These are phyloP conservation scores for Aspergillus tubingensis DNA, from an alignment of 2,329 filamentous ascomycete species.

Conservation along the genomic window DNA sequence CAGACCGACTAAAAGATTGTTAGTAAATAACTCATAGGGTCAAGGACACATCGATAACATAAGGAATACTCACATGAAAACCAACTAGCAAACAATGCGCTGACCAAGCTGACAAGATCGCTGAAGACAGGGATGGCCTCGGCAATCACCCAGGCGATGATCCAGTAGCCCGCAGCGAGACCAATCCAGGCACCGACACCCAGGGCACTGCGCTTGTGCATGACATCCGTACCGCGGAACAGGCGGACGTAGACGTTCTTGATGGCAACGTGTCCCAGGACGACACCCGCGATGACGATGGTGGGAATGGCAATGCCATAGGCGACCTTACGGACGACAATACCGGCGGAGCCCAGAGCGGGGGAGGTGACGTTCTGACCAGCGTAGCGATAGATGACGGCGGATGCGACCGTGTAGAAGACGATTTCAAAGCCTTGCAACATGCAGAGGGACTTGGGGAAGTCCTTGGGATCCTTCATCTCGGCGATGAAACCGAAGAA, in stretches of 20 bases:
- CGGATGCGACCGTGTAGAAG: conserved; percentile 66
- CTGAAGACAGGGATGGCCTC: conserved; percentile 70
- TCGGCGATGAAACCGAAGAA: conserved; percentile 69
- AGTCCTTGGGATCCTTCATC: conserved; percentile 62
- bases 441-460: conserved; percentile 62
- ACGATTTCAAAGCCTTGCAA: conserved; percentile 61
- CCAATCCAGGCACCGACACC: conserved; percentile 61
- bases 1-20: conserved; percentile 3
- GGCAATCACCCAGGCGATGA: conserved; percentile 66
- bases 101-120: conserved; percentile 63
- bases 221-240: conserved; percentile 60
- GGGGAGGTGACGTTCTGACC: conserved; percentile 64
- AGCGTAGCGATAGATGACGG: conserved; percentile 68
- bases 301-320: conserved; percentile 70
- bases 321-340: conserved; percentile 61
- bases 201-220: conserved; percentile 50
- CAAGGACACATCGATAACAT: too few relatives aligned
- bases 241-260: conserved; percentile 67
- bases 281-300: conserved; percentile 69
- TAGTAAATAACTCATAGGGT: too few relatives aligned
- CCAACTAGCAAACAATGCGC: conserved; percentile 17
- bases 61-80: conserved; percentile 3
- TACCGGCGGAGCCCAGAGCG: conserved; percentile 64
- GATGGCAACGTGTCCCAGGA: conserved; percentile 66
- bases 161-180: conserved; percentile 59